Conservation (phyloP, 2,329 filamentous ascomycete species). For the Pyrenophora tritici-repentis region DNA sequence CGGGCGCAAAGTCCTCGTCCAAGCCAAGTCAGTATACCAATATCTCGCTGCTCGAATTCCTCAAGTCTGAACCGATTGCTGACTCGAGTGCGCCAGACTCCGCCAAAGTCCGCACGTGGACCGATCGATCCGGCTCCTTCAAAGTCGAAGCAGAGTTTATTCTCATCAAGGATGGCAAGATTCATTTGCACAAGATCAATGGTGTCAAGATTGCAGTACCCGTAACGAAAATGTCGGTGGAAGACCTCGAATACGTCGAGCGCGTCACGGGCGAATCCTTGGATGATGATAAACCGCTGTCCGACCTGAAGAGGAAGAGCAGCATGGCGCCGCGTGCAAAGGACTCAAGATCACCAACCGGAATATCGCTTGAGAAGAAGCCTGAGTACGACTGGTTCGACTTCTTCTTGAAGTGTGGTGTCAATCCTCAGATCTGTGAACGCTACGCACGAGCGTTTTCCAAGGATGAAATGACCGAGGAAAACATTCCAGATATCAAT, state of each 20-base stretch:
- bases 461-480: slow-evolving; percentile 95
- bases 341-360: slow-evolving; percentile 56
- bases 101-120: slow-evolving; percentile 87
- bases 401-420: slow-evolving; percentile 92
- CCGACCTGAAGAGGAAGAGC: slow-evolving; percentile 70
- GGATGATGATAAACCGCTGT: slow-evolving; percentile 89
- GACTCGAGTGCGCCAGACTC: slow-evolving; percentile 58
- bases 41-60: slow-evolving; percentile 1
- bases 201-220: slow-evolving; percentile 98
- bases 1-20: slow-evolving; percentile 54
- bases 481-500: slow-evolving; percentile 86
- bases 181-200: slow-evolving; percentile 96
- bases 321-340: slow-evolving; percentile 52
- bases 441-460: slow-evolving; percentile 88
- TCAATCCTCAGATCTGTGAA: slow-evolving; percentile 90
- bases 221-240: slow-evolving; percentile 90
- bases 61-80: slow-evolving; percentile 3
- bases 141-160: slow-evolving; percentile 97
- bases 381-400: slow-evolving; percentile 98
- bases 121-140: slow-evolving; percentile 92
- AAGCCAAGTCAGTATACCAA: slow-evolving; percentile 71
- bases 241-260: slow-evolving; percentile 95
- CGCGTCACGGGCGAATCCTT: slow-evolving; percentile 82
- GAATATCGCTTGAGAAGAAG: slow-evolving; percentile 69
- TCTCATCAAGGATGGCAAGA: slow-evolving; percentile 91